phyloP scores from a whole-genome alignment of 257 asterid species.

The Solanum infundibuliforme region DNA sequence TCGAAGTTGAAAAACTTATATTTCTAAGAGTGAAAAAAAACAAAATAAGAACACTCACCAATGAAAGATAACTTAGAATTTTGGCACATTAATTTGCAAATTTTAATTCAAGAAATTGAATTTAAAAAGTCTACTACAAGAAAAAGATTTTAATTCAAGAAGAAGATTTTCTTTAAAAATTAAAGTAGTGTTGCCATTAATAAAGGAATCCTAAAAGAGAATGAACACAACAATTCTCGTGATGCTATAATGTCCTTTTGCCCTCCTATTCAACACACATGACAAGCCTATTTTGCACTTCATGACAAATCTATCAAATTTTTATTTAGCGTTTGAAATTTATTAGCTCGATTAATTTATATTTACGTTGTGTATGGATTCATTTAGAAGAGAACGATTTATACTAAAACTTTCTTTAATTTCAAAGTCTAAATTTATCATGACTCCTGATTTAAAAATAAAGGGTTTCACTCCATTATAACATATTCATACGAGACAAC shows the following conservation, averaged over 20 bases:
- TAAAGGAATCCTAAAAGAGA: neutral
- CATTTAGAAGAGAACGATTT: neutral
- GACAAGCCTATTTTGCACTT: neutral
- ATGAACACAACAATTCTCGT: neutral
- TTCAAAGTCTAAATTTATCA: neutral
- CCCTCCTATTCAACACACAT: neutral
- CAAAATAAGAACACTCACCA: neutral
- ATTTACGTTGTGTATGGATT: accelerated
- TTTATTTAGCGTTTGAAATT: neutral
- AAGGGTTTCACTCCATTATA: neutral
- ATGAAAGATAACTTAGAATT: neutral
- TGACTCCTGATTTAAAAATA: neutral
- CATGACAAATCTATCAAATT: neutral
- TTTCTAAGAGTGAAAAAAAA: neutral
- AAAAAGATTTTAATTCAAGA: neutral
- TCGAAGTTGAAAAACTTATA: neutral
- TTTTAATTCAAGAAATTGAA: neutral
- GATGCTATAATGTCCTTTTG: neutral
- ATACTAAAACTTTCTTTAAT: neutral
- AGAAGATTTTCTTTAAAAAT: neutral
- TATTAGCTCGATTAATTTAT: neutral
- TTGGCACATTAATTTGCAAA: neutral
- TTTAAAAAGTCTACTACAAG: neutral
- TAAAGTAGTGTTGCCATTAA: neutral
- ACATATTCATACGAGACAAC: neutral